Conservation (phyloP, 192 early-diverging fungal genomes). For the Chytriomyces sp. region DNA sequence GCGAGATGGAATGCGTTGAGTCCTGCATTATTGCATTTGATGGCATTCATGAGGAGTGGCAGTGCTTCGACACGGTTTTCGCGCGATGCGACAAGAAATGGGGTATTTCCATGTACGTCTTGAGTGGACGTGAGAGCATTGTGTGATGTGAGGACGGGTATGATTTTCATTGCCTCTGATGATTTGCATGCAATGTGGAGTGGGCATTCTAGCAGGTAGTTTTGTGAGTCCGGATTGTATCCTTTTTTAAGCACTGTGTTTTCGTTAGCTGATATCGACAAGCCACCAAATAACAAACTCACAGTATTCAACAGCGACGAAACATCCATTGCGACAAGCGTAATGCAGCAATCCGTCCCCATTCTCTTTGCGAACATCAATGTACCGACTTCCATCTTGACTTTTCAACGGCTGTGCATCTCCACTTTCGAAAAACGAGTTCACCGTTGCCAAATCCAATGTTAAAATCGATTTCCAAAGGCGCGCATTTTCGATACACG, state of each 20-base stretch:
- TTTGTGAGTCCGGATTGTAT: conserved; percentile 11
- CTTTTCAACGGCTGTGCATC: neutral
- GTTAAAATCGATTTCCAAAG: conserved; percentile 15
- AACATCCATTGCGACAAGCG: conserved; percentile 8
- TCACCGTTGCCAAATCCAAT: conserved; percentile 2
- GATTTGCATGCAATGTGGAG: conserved; percentile 34
- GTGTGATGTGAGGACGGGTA: neutral
- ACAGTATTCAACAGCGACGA: conserved; percentile 15
- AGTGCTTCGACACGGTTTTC: neutral
- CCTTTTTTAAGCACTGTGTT: conserved; percentile 19
- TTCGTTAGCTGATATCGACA: neutral
- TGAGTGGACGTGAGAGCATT: neutral
- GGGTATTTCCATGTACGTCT: conserved; percentile 29
- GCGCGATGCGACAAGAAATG: conserved; percentile 21
- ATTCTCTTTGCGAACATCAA: conserved; percentile 26
- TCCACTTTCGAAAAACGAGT: neutral
- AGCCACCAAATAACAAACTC: neutral
- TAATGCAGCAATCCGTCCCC: conserved; percentile 24
- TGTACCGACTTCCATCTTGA: neutral
- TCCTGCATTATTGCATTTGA: neutral
- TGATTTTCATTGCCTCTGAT: neutral
- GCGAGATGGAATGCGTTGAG: neutral
- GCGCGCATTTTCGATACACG: conserved; percentile 17
- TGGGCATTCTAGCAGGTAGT: conserved; percentile 27
- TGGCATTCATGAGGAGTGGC: neutral